Base-by-base conservation (phyloP, 1,284 basidiomycete genomes). In the Moniliella sp. region DNA sequence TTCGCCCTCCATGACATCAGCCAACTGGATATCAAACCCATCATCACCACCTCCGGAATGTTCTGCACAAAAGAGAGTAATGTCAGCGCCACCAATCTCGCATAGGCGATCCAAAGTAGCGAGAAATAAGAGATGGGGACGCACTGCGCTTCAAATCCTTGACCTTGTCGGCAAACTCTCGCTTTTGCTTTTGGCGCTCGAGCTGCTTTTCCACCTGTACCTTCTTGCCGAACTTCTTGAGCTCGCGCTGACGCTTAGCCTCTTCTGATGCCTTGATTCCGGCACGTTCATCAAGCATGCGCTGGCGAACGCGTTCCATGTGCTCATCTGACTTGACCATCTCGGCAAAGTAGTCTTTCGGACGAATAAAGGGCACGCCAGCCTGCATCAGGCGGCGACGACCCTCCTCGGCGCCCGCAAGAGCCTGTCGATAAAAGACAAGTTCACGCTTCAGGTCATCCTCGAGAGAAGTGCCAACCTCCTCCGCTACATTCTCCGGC, bases 291-390 rank as follows among this genome's bases (percentile, higher is more conserved):
- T 94, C 80, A 15, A 97, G 70, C 18, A 94, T 65, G 18, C 78
- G 73, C 50, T 84, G 77, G 31, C 91, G 76, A 48, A 97, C 81
- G 30, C 82, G 74, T 61, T 93, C 84, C 91, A 97, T 97, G 65
- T 97, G 91, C 14, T 80, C 69, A 55, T 97, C 91, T 15, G 76
- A 77, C 65, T 97, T 97, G 51, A 94, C 78, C 88, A 97, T 97
- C 65, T 97, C 88, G 13, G 88, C 88, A 52, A 93, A 97, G 62
- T 84, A 97, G 65, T 97, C 91, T 0, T 70, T 50, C 0, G 88
- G 88, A n/a, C 91, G 76, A 7, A 78, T 76, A 64, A 93, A 97
- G 1, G 82, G 75, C 43, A 88, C 69, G 27, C 64, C 63, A 28
- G 71, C 68, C 44, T 76, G 71, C 50, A 77, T 74, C 28, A 81